Evolutionary conservation across 345 rosid species (phyloP).

Genomic region (Boechera retrofracta): DNA sequence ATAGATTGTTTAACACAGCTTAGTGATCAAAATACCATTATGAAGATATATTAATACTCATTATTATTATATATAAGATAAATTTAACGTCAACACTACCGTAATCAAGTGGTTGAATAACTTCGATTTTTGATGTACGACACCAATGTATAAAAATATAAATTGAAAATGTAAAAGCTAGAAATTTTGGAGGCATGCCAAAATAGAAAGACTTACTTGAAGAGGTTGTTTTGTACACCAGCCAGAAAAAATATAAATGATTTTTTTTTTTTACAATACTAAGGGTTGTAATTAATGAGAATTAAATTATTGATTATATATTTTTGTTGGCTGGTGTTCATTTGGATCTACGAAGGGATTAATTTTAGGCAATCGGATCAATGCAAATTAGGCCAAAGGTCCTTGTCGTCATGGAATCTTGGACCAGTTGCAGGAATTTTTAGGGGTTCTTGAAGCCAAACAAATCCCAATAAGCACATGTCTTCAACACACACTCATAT

Average conservation of each 20-base stretch:
- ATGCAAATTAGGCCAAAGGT: conserved; percentile 41
- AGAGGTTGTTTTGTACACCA: conserved; percentile 14
- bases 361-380: conserved; percentile 44
- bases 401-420: conserved; percentile 47
- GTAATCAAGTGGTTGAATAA: background rate
- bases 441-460: conserved; percentile 44
- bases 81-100: background rate
- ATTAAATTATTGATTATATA: background rate
- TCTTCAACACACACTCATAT: conserved; percentile 36
- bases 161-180: conserved; percentile 1
- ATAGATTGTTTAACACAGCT: background rate
- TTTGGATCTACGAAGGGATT: conserved; percentile 45
- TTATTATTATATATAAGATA: background rate
- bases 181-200: background rate
- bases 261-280: background rate
- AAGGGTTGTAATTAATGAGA: conserved; percentile 23
- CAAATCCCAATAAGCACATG: conserved; percentile 47
- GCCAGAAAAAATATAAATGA: conserved; percentile 17
- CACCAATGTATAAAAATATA: background rate
- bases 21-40: conserved; percentile 5
- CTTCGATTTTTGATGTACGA: background rate
- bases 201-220: background rate
- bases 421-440: conserved; percentile 44
- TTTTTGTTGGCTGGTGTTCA: conserved; percentile 38
- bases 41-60: background rate